Conservation (phyloP, 805 yeast species). For the Teunomyces atbi region DNA sequence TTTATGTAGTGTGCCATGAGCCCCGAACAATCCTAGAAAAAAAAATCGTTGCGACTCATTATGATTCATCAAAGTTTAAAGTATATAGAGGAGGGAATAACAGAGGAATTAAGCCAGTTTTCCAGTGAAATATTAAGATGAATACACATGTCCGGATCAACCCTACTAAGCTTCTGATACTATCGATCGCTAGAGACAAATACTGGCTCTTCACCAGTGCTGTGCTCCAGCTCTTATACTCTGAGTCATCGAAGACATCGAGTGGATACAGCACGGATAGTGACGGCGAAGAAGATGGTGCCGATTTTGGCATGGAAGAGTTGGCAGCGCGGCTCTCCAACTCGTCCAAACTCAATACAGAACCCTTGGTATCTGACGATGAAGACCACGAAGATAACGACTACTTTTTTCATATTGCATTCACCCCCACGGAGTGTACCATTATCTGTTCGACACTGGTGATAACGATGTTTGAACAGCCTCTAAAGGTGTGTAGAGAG, state of each 20-base stretch:
- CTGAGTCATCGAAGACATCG: slow-evolving; percentile 24
- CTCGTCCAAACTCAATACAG: neutral
- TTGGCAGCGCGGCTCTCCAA: neutral
- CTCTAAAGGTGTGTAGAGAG: slow-evolving; percentile 32
- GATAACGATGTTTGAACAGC: slow-evolving; percentile 34
- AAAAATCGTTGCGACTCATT: neutral
- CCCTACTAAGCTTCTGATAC: slow-evolving; percentile 44
- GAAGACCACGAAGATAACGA: slow-evolving; percentile 25
- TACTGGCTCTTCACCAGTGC: slow-evolving; percentile 56
- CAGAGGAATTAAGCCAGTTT: neutral
- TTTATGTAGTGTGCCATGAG: neutral
- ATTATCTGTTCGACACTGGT: slow-evolving; percentile 52
- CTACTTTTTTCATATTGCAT: slow-evolving; percentile 57
- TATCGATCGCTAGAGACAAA: slow-evolving; percentile 51
- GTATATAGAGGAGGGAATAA: neutral
- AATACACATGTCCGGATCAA: slow-evolving; percentile 50
- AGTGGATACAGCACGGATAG: slow-evolving; percentile 3
- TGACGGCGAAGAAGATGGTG: slow-evolving; percentile 9
- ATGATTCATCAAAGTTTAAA: neutral
- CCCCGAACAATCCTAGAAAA: neutral
- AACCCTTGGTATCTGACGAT: slow-evolving; percentile 3
- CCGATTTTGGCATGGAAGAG: slow-evolving; percentile 7
- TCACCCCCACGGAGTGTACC: slow-evolving; percentile 63
- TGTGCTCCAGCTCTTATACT: slow-evolving; percentile 45
- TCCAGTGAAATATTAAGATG: slow-evolving; percentile 14